phyloP scores from a whole-genome alignment of 75 land plant species.

The Pseudotsuga menziesii region DNA sequence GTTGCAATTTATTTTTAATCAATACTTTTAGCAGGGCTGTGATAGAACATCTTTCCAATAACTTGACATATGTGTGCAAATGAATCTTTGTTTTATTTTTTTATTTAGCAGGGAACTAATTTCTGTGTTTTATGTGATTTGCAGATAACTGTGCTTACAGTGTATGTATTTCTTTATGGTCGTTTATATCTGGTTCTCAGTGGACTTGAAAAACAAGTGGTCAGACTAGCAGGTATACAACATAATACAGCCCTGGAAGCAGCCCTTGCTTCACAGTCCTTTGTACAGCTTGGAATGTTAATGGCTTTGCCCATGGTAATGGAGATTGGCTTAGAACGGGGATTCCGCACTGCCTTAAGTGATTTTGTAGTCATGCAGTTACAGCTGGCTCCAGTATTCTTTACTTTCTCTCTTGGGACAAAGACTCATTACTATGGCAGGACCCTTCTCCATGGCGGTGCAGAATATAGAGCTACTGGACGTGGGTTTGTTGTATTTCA shows the following conservation, averaged over 20 bases:
- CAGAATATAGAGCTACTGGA: constrained; percentile 86
- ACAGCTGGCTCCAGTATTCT: constrained; percentile 94
- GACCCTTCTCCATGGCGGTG: constrained; percentile 96
- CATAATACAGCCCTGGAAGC: constrained; percentile 68
- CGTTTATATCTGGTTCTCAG: constrained; percentile 91
- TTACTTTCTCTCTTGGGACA: constrained; percentile 96
- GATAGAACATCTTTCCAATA: background rate
- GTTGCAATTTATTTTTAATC: background rate
- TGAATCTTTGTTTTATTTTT: constrained; percentile 5
- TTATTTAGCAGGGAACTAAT: background rate
- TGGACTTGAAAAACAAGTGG: constrained; percentile 75
- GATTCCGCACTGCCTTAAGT: constrained; percentile 89
- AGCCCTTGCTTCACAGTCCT: constrained; percentile 96
- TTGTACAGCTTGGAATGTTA: constrained; percentile 91
- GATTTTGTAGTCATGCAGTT: constrained; percentile 95
- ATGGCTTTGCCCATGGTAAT: constrained; percentile 97
- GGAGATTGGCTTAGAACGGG: constrained; percentile 95
- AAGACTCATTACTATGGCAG: constrained; percentile 95
- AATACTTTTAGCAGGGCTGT: background rate
- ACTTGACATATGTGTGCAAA: background rate
- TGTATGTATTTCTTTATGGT: constrained; percentile 92
- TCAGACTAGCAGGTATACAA: constrained; percentile 25
- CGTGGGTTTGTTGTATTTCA: constrained; percentile 94
- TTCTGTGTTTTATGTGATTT: background rate
- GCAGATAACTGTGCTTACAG: constrained; percentile 89